These are phyloP conservation scores for Cercospora citrullina DNA, from an alignment of 2,329 filamentous ascomycete species.

Conservation along the genomic window DNA sequence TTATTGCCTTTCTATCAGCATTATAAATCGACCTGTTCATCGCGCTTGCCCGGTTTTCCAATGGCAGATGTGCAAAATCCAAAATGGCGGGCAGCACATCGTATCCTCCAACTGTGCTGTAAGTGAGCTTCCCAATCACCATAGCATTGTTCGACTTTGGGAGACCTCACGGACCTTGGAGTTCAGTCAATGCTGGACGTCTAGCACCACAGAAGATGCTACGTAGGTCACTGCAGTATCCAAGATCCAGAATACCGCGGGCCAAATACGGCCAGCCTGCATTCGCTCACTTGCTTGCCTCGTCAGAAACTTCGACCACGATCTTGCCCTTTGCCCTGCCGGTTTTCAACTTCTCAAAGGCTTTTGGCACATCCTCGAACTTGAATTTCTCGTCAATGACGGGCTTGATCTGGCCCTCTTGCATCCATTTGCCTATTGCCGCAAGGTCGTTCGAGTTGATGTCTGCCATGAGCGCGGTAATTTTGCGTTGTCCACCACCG, in stretches of 20 bases:
- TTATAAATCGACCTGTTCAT: neutral
- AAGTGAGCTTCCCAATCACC: neutral
- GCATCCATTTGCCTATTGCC: constrained; percentile 56
- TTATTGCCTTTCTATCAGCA: neutral
- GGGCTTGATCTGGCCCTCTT: constrained; percentile 57
- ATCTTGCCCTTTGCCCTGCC: constrained; percentile 61
- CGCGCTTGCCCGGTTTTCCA: neutral
- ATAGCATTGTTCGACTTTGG: too few species aligned
- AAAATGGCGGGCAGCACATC: neutral
- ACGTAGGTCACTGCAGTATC: neutral
- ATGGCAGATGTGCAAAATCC: neutral
- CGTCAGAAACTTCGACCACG: constrained; percentile 42
- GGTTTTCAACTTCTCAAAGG: constrained; percentile 59
- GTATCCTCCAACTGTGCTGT: neutral
- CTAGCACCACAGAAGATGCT: neutral
- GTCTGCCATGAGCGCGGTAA: constrained; percentile 41
- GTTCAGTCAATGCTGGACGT: neutral
- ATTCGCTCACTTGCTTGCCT: neutral
- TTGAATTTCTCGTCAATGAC: constrained; percentile 58
- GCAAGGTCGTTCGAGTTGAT: constrained; percentile 48
- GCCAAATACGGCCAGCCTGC: neutral
- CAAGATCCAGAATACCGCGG: neutral
- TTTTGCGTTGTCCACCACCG: constrained; percentile 53
- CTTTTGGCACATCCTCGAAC: constrained; percentile 58
- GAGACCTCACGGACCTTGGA: too few species aligned